These are phyloP conservation scores for Pseudocercospora eumusae DNA, from an alignment of 2,329 filamentous ascomycete species.

Conservation along the genomic window DNA sequence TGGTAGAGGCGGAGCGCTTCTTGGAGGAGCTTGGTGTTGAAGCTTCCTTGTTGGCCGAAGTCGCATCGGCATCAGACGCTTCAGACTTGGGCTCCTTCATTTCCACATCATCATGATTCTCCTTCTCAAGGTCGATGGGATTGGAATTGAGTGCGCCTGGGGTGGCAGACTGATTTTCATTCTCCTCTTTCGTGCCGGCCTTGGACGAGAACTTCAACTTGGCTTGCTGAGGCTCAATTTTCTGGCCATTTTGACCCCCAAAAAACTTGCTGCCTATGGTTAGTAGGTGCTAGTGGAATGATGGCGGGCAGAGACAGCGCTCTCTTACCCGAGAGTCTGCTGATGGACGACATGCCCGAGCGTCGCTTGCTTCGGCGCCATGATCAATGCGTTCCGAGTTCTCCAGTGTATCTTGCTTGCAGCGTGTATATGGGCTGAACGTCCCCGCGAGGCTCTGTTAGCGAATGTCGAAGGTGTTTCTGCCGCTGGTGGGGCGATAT, in stretches of 20 bases:
- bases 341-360: conserved; percentile 84
- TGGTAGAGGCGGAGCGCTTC: conserved; percentile 33
- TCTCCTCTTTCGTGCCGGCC: conserved; percentile 27
- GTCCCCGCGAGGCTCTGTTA: conserved; percentile 10
- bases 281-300: neutral
- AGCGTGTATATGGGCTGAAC: conserved; percentile 15
- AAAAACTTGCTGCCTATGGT: conserved; percentile 75
- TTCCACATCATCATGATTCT: conserved; percentile 38
- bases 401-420: conserved; percentile 17
- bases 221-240: conserved; percentile 68
- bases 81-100: conserved; percentile 31
- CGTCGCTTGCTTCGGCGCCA: conserved; percentile 70
- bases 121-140: conserved; percentile 28
- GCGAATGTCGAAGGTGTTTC: conserved; percentile 16
- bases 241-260: conserved; percentile 62
- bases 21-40: conserved; percentile 29
- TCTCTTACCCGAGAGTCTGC: conserved; percentile 67
- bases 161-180: conserved; percentile 13
- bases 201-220: conserved; percentile 69
- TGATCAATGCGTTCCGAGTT: conserved; percentile 26
- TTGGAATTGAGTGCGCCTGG: conserved; percentile 23
- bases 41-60: conserved; percentile 25
- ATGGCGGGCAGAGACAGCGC: conserved; percentile 18
- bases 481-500: conserved; percentile 19
- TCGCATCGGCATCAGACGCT: conserved; percentile 29